A percentile compares a stretch with the other conserved stretches of the same genome.
Conservation (phyloP, 495 filamentous ascomycete species). For the Penicillium flavigenum region DNA sequence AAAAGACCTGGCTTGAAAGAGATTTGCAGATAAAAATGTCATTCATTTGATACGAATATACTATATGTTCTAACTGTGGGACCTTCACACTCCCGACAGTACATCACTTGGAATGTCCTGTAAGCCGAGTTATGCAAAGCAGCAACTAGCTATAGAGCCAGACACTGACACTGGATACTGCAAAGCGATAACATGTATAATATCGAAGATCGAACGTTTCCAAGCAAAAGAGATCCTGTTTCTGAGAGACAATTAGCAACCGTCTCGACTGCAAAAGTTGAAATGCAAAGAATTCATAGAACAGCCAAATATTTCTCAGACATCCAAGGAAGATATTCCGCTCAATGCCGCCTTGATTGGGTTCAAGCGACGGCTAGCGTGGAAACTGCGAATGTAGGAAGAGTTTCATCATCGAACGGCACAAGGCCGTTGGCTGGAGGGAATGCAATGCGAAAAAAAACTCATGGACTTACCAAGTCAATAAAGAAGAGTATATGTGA, state of each 20-base stretch:
- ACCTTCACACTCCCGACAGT: neutral
- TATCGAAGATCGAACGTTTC: neutral
- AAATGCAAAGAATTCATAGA: conserved; percentile 15
- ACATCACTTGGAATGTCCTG: neutral
- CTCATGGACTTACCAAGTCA: conserved; percentile 28
- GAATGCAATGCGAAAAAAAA: conserved; percentile 8
- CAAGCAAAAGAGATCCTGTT: conserved; percentile 10
- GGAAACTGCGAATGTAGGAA: conserved; percentile 57
- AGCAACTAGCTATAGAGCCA: too few species aligned
- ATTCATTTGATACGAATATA: conserved; percentile 1
- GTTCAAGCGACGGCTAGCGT: conserved; percentile 54
- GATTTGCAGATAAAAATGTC: neutral
- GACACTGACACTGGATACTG: neutral
- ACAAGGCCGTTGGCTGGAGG: conserved; percentile 22
- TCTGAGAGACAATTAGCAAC: conserved; percentile 27
- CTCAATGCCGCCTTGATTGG: conserved; percentile 47
- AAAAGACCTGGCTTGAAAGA: neutral
- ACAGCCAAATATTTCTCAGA: conserved; percentile 42
- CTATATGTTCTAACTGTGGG: neutral
- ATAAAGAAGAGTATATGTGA: conserved; percentile 11
- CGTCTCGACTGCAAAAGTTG: conserved; percentile 14
- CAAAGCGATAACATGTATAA: neutral
- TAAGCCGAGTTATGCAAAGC: neutral
- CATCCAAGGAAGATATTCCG: conserved; percentile 55
- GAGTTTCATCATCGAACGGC: conserved; percentile 49